A percentile compares a stretch with the other conserved stretches of the same genome.
Conservation (phyloP, 805 yeast species). For the Komagataella kurtzmanii region DNA sequence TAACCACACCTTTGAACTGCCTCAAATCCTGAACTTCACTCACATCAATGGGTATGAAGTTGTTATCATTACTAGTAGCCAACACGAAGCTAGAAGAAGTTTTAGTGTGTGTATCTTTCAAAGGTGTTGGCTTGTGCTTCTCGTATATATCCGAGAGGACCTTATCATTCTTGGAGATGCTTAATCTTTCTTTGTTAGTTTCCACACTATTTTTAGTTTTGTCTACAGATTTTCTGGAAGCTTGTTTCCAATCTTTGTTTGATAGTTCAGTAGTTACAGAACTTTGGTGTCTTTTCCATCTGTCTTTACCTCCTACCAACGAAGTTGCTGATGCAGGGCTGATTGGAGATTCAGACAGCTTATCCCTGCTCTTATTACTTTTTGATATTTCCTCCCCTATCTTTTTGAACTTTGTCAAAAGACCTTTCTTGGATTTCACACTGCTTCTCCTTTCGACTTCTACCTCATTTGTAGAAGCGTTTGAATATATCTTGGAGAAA, state of each 20-base stretch:
- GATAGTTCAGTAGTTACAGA: background rate
- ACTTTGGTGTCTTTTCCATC: background rate
- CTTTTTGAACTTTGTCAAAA: conserved; percentile 1
- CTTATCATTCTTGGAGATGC: too few relatives aligned
- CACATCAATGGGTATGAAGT: conserved; percentile 36
- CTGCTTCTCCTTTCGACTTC: conserved; percentile 8
- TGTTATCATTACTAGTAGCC: conserved; percentile 48
- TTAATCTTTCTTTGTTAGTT: background rate
- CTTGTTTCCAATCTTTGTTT: background rate
- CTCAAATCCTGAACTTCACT: conserved; percentile 15
- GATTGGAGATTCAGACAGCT: conserved; percentile 1
- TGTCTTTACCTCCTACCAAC: background rate
- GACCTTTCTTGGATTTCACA: background rate
- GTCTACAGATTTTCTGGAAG: background rate
- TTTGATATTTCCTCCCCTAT: background rate
- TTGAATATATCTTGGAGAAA: conserved; percentile 24
- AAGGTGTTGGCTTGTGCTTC: conserved; percentile 24
- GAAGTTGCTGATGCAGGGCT: conserved; percentile 1
- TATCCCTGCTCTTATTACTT: background rate
- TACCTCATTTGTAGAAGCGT: conserved; percentile 13
- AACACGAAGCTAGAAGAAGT: conserved; percentile 22
- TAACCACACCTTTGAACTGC: conserved; percentile 25
- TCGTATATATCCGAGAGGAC: conserved; percentile 6
- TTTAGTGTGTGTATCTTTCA: conserved; percentile 9
- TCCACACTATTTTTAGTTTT: background rate